A percentile compares a stretch with the other conserved stretches of the same genome.
Evolutionary conservation across 306 rosid species (phyloP).

Genomic region (Cicer arietinum): DNA sequence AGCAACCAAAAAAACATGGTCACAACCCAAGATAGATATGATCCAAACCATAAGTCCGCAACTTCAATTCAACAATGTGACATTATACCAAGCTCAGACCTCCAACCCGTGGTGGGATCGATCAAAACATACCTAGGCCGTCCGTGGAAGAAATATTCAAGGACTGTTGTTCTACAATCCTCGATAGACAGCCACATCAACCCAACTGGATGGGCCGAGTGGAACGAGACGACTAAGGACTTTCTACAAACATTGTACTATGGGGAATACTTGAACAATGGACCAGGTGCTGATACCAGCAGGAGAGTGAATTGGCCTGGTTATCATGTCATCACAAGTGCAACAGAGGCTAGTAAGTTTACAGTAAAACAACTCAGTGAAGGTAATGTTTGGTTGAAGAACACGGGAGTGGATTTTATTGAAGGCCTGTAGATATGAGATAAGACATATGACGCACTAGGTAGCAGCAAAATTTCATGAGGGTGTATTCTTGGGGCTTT

Average conservation of each 20-base stretch:
- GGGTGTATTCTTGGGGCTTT: slow-evolving; percentile 81
- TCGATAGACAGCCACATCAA: slow-evolving; percentile 50
- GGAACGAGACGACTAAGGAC: slow-evolving; percentile 40
- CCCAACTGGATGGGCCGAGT: slow-evolving; percentile 71
- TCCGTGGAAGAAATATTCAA: slow-evolving; percentile 73
- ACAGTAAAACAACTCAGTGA: slow-evolving; percentile 68
- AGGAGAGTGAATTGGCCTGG: slow-evolving; percentile 77
- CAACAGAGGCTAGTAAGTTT: slow-evolving; percentile 56
- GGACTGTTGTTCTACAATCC: slow-evolving; percentile 73
- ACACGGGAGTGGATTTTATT: slow-evolving; percentile 57
- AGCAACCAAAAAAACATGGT: slow-evolving; percentile 69
- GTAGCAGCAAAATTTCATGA: slow-evolving; percentile 70
- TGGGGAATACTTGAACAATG: slow-evolving; percentile 67
- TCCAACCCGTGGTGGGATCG: slow-evolving; percentile 55
- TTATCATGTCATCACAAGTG: slow-evolving; percentile 53
- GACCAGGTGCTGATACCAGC: slow-evolving; percentile 65
- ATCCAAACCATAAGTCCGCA: slow-evolving; percentile 69
- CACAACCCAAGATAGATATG: slow-evolving; percentile 70
- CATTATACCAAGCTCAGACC: slow-evolving; percentile 56
- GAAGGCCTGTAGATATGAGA: slow-evolving; percentile 52
- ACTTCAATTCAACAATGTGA: slow-evolving; percentile 67
- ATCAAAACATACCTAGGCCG: slow-evolving; percentile 63
- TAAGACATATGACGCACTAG: slow-evolving; percentile 73
- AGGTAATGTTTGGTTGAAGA: slow-evolving; percentile 67
- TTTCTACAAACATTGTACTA: slow-evolving; percentile 60